A percentile compares a stretch with the other conserved stretches of the same genome.
Conservation (phyloP, 257 asterid species). For the Hygrophila difformis region DNA sequence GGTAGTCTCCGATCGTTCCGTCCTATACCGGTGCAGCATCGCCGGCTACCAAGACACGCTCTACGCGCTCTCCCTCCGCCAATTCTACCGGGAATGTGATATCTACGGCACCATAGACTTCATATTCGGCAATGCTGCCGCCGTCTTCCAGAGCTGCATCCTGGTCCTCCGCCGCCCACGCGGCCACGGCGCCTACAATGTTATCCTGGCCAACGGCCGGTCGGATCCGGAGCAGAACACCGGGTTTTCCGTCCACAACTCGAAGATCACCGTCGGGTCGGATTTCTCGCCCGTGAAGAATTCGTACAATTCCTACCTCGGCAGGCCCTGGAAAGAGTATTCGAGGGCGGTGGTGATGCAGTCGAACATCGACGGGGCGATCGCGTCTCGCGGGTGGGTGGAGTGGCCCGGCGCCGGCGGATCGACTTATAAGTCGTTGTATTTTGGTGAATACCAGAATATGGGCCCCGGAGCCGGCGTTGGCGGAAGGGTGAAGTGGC, state of each 20-base stretch:
- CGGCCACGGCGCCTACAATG: slow-evolving; percentile 27
- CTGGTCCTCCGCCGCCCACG: slow-evolving; percentile 46
- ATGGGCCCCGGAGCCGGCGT: slow-evolving; percentile 38
- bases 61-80: slow-evolving; percentile 57
- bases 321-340: slow-evolving; percentile 7
- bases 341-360: slow-evolving; percentile 9
- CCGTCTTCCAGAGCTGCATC: slow-evolving; percentile 54
- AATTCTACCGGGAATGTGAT: slow-evolving; percentile 72
- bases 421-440: slow-evolving; percentile 26
- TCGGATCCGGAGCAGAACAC: slow-evolving; percentile 19
- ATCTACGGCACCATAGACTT: slow-evolving; percentile 66
- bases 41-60: slow-evolving; percentile 63
- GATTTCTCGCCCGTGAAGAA: slow-evolving; percentile 2
- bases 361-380: slow-evolving; percentile 28
- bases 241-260: slow-evolving; percentile 13
- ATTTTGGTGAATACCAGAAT: slow-evolving; percentile 50
- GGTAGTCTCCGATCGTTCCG: slow-evolving; percentile 52
- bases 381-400: slow-evolving; percentile 49
- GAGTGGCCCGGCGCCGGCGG: slow-evolving; percentile 56
- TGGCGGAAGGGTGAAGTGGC: slow-evolving; percentile 48
- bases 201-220: slow-evolving; percentile 17
- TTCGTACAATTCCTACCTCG: slow-evolving; percentile 7
- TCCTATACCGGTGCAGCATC: slow-evolving; percentile 48
- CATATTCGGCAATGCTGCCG: slow-evolving; percentile 67
- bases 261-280: slow-evolving; percentile 4